Evolutionary conservation across 805 yeast species (phyloP), one percentile per base, ranked within the genome.

Genomic region (Yarrowia hollandica): DNA sequence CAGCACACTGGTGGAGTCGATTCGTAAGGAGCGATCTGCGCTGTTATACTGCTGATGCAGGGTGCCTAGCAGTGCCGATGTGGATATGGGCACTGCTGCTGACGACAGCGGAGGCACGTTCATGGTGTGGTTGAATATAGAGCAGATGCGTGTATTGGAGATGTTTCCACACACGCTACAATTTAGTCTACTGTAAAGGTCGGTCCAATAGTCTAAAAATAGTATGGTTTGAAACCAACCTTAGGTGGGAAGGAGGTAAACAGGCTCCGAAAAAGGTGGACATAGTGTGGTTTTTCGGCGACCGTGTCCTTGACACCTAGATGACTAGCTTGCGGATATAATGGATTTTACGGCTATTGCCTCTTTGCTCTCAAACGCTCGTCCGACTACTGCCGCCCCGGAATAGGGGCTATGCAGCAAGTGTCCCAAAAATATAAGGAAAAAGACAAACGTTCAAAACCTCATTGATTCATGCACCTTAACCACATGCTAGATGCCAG

Each of bases 1-100:
- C n/a, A 73, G 34, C 14, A 65, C 54, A n/a, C 71, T 65, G 41
- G 68, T 64, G 28, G 70, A 68, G 58, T 72, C 76, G 44, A 73
- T 60, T 15, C 66, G 57, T 21, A 68, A 59, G 11, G 67, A 37
- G 18, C 67, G 64, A 42, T 64, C 61, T 19, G 65, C 59, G 39
- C 66, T 64, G 22, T 64, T 61, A 54, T 67, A 71, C 12, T 67
- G 62, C 38, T 70, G 73, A 50, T 72, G 72, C 21, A 72, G 66
- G 7, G 70, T 64, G 15, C 72, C 68, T 16, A 72, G 66, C 21
- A 72, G 64, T 38, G 70, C 67, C 38, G 74, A 69, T 14, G 72
- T 67, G 25, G 69, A 66, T 15, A 70, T 60, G 12, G 69, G 70
- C 28, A 65, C 63, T 26, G 65, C 64, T 10, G 66, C 60, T 57